Percentiles rank a stretch among this genome's conserved stretches.
Evolutionary conservation across 1,284 basidiomycete species (phyloP).

Genomic region (Athelia sp.): DNA sequence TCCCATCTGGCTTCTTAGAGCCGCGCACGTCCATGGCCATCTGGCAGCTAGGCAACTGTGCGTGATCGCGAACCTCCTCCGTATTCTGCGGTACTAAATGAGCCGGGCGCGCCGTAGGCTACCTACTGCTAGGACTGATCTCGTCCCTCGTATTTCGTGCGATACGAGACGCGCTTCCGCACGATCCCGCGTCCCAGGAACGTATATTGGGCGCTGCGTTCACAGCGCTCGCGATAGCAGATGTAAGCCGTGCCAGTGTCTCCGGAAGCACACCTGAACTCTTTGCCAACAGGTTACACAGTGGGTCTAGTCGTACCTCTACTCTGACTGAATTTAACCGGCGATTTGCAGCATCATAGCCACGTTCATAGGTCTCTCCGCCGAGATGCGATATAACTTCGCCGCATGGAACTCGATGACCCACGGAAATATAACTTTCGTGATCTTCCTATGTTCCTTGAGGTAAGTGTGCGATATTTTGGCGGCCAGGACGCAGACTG

Average conservation of each 20-base stretch:
- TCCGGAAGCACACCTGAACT: neutral
- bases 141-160: constrained; percentile 70
- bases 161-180: constrained; percentile 54
- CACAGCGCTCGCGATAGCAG: constrained; percentile 63
- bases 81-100: constrained; percentile 1
- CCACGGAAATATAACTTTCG: constrained; percentile 70
- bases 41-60: constrained; percentile 71
- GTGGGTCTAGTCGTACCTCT: constrained; percentile 33
- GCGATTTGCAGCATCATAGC: constrained; percentile 44
- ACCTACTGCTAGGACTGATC: constrained; percentile 61
- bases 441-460: constrained; percentile 47
- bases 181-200: constrained; percentile 62
- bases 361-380: constrained; percentile 54
- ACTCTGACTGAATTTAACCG: constrained; percentile 5
- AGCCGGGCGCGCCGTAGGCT: constrained; percentile 43
- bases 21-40: constrained; percentile 59
- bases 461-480: constrained; percentile 35
- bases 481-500: constrained; percentile 1
- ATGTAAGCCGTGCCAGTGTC: constrained; percentile 43
- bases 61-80: constrained; percentile 12
- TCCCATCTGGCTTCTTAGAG: constrained; percentile 33
- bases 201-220: constrained; percentile 63
- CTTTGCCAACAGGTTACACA: constrained; percentile 33
- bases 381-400: constrained; percentile 44
- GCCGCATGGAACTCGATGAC: constrained; percentile 64